phyloP scores from a whole-genome alignment of 148 eudicot genomes.

The Dianthus caryophyllus region DNA sequence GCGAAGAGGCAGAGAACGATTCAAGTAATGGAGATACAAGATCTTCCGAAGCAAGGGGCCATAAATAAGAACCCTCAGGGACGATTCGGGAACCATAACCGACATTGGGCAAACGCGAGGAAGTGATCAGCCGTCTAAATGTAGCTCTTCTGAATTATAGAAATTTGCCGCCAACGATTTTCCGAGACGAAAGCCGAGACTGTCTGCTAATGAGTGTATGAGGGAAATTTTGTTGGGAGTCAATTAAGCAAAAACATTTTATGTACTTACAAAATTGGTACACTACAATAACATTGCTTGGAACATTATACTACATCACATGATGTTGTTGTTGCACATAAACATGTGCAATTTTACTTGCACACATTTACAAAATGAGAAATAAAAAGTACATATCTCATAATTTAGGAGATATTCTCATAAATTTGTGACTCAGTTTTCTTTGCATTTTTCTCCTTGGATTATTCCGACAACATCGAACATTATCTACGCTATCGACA shows the following conservation, averaged over 20 bases:
- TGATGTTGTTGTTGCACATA: slow-evolving; percentile 17
- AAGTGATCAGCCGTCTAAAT: slow-evolving; percentile 22
- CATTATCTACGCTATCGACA: no score
- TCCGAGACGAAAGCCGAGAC: background rate
- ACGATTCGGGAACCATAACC: slow-evolving; percentile 59
- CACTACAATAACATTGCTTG: no score
- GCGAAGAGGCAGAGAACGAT: slow-evolving; percentile 83
- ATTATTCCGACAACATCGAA: no score
- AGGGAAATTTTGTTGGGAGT: no score
- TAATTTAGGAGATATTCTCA: background rate
- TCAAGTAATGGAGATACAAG: slow-evolving; percentile 85
- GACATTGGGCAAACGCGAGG: slow-evolving; percentile 64
- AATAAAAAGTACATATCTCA: slow-evolving; percentile 25
- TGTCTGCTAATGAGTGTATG: slow-evolving; percentile 1
- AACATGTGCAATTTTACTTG: slow-evolving; percentile 22
- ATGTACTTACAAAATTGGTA: no score
- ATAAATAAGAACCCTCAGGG: slow-evolving; percentile 37
- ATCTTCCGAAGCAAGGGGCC: slow-evolving; percentile 69
- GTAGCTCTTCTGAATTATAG: background rate
- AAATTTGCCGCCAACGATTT: no score
- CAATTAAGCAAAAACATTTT: no score
- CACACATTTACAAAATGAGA: slow-evolving; percentile 13
- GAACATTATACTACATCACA: no score
- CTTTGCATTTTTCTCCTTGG: background rate
- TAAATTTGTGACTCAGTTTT: background rate